phyloP scores from a whole-genome alignment of 768 basidiomycete genomes.

The Harrya chromipes region DNA sequence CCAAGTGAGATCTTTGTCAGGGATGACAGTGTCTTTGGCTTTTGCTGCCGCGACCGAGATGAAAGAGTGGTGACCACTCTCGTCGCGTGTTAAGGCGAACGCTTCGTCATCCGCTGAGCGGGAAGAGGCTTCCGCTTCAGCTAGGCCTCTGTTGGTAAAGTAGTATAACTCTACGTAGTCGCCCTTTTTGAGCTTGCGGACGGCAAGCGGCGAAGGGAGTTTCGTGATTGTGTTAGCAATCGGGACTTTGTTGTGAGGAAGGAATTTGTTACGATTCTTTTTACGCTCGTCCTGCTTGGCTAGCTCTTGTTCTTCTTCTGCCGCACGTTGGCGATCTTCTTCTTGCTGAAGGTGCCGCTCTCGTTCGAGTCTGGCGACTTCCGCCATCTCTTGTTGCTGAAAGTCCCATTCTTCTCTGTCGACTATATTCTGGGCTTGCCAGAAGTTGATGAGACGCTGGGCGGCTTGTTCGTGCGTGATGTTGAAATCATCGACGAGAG shows the following conservation, averaged over 20 bases:
- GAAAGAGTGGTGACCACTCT: not conserved
- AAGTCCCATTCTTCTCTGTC: not conserved
- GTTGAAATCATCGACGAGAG: too few species aligned
- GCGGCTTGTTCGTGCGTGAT: not conserved
- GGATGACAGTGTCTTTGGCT: not conserved
- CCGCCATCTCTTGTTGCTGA: too few species aligned
- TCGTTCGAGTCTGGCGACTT: too few species aligned
- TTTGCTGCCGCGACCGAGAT: not conserved
- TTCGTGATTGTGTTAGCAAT: not conserved
- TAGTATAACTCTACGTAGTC: not conserved
- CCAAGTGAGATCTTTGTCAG: slow-evolving; percentile 1
- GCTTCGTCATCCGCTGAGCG: not conserved
- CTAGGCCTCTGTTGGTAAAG: slow-evolving; percentile 4
- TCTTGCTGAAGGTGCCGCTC: too few species aligned
- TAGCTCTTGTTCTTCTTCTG: not conserved
- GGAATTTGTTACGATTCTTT: slow-evolving; percentile 1
- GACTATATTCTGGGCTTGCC: not conserved
- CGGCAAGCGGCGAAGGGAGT: not conserved
- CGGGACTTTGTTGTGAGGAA: not conserved
- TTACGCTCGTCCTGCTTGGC: not conserved
- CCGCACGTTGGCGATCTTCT: too few species aligned
- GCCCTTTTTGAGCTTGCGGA: not conserved
- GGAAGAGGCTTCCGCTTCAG: not conserved
- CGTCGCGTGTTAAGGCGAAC: not conserved
- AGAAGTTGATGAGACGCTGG: not conserved